Evolutionary conservation across 352 stramenopile species (phyloP), one percentile per base, ranked within the genome.

Genomic region (Aphanomyces astaci): DNA sequence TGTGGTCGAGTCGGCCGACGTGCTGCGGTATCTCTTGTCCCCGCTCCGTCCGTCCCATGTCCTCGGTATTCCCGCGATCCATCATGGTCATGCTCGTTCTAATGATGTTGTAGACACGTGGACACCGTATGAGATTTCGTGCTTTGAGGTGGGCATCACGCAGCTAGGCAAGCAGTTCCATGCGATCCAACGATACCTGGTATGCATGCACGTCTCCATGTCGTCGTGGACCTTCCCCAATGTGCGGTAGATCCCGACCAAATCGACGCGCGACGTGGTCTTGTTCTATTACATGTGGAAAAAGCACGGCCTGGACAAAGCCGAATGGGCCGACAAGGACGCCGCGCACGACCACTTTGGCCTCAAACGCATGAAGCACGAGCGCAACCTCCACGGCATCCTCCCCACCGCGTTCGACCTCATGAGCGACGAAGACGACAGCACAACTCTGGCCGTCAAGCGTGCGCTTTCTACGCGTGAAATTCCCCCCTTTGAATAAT

Each of bases 271-370:
- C 30, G 78, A 94, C 53, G 79, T 77, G 19, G 86, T 95, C 28
- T 78, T 77, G 11, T 86, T 93, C 30, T 95, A 94, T 57, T 95
- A 95, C 63, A 76, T 92, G 30, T 95, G 87, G 87, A 95, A 95
- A 59, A 92, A 89, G 40, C 64, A 19, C 43, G 65, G 65, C 19
- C 54, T 65, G 5, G 46, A 28, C 36, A 71, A 65, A 40, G 11
- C 48, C n/a, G 25, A 10, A 27, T 65, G 65, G 65, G 45, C 25
- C 17, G 25, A 68, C 24, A 62, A 25, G 25, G 55, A 40, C 27
- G 24, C 65, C 13, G 19, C 55, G 0, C 48, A 68, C 17, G 65
- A 71, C 22, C 54, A 31, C 22, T 59, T 64, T 40, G 65, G 60
- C 22, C 30, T 65, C 40, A 57, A 71, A 24, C 27, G 39, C 28